Evolutionary conservation across 768 basidiomycete species (phyloP).

Genomic region (Collybia sordida): DNA sequence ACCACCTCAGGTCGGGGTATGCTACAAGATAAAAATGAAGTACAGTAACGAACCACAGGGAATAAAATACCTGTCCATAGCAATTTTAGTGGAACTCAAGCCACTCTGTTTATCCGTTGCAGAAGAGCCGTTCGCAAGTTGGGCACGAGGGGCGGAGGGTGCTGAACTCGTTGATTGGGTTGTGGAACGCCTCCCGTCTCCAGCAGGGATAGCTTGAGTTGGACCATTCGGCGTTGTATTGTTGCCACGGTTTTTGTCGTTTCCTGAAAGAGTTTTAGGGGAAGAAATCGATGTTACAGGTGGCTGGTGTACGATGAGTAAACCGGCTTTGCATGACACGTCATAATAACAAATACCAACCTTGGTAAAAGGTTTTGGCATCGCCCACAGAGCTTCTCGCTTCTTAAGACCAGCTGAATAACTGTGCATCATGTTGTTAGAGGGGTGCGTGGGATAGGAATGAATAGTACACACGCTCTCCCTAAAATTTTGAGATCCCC

Average conservation of each 20-base stretch:
- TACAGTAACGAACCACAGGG: background rate
- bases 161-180: conserved; percentile 33
- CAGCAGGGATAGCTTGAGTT: conserved; percentile 25
- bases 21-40: conserved; percentile 31
- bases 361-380: conserved; percentile 25
- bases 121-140: conserved; percentile 34
- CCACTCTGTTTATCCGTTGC: conserved; percentile 25
- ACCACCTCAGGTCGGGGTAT: conserved; percentile 81
- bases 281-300: conserved; percentile 17
- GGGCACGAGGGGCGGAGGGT: conserved; percentile 62
- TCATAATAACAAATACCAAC: conserved; percentile 13
- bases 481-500: conserved; percentile 83
- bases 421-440: conserved; percentile 30
- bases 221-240: conserved; percentile 38
- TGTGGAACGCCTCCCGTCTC: conserved; percentile 37
- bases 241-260: conserved; percentile 33
- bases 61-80: conserved; percentile 61
- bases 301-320: conserved; percentile 2
- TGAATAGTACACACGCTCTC: conserved; percentile 53
- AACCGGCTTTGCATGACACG: background rate
- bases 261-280: conserved; percentile 25
- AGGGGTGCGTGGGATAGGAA: conserved; percentile 2
- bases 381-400: conserved; percentile 58
- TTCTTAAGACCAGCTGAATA: conserved; percentile 78
- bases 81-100: conserved; percentile 50